Evolutionary conservation across 495 filamentous ascomycete species (phyloP).

Genomic region (Aspergillus steynii): DNA sequence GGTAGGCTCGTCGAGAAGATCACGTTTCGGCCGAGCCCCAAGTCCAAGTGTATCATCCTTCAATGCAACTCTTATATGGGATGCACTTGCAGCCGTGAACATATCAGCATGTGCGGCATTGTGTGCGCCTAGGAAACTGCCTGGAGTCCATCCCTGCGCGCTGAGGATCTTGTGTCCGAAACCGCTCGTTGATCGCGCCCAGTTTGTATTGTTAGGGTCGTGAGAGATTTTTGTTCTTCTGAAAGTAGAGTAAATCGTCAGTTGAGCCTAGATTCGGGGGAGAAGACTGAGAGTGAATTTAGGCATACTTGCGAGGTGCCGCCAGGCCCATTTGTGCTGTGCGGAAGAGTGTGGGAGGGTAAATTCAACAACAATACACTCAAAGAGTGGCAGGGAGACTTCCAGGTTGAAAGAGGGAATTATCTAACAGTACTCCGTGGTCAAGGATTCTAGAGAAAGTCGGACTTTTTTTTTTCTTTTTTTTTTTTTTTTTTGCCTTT

Average conservation of each 20-base stretch:
- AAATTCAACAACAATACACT: background rate
- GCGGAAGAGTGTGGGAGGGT: background rate
- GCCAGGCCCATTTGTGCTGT: conserved; percentile 66
- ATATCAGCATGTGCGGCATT: conserved; percentile 70
- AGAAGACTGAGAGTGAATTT: background rate
- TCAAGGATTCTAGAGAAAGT: no score
- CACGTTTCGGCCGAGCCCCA: conserved; percentile 69
- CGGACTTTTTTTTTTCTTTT: background rate
- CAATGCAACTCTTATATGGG: conserved; percentile 74
- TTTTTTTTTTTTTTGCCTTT: background rate
- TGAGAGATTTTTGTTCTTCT: conserved; percentile 81
- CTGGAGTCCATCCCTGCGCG: conserved; percentile 87
- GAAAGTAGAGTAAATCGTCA: conserved; percentile 4
- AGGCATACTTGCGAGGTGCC: conserved; percentile 65
- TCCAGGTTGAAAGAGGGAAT: no score
- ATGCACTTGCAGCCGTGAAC: conserved; percentile 72
- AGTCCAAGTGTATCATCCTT: conserved; percentile 91
- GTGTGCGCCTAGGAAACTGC: conserved; percentile 72
- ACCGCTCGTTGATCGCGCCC: conserved; percentile 75
- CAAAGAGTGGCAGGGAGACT: no score
- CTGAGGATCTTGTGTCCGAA: conserved; percentile 88
- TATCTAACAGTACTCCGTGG: no score
- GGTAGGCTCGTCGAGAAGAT: conserved; percentile 63
- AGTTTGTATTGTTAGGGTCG: conserved; percentile 93
- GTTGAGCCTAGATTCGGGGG: conserved; percentile 9